Conservation (phyloP, 805 yeast species). For the Ogataea chonburiensis region DNA sequence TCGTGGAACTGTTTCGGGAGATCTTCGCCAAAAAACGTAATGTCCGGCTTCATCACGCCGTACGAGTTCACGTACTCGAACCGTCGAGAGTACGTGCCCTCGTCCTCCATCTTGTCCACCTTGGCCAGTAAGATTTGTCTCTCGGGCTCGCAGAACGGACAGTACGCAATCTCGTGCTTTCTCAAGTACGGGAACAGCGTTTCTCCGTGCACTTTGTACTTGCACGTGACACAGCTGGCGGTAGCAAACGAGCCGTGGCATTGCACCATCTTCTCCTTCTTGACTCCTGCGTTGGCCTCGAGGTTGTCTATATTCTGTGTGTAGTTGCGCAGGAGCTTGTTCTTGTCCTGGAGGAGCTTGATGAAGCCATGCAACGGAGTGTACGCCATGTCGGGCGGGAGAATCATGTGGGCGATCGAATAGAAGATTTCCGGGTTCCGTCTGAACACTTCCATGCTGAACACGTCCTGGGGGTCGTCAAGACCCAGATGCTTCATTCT, state of each 20-base stretch:
- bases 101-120: conserved; percentile 33
- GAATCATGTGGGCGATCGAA: conserved; percentile 78
- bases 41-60: conserved; percentile 91
- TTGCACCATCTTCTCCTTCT: conserved; percentile 66
- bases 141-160: conserved; percentile 61
- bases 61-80: conserved; percentile 44
- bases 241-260: conserved; percentile 92
- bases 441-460: conserved; percentile 67
- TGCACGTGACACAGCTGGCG: conserved; percentile 82
- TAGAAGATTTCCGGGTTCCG: conserved; percentile 80
- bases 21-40: conserved; percentile 87
- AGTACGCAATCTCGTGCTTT: conserved; percentile 60
- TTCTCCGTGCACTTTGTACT: conserved; percentile 62
- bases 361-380: conserved; percentile 85
- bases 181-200: conserved; percentile 60
- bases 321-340: conserved; percentile 76
- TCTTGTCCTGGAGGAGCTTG: conserved; percentile 67
- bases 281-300: conserved; percentile 77
- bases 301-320: conserved; percentile 90
- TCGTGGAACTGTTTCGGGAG: conserved; percentile 70
- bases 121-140: conserved; percentile 34
- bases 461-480: conserved; percentile 88
- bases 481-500: conserved; percentile 65
- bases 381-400: conserved; percentile 66
- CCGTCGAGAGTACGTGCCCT: conserved; percentile 28